A percentile compares a stretch with the other conserved stretches of the same genome.
These are phyloP conservation scores for Thelephora ganbajun DNA, from an alignment of 768 basidiomycete species.

Conservation along the genomic window DNA sequence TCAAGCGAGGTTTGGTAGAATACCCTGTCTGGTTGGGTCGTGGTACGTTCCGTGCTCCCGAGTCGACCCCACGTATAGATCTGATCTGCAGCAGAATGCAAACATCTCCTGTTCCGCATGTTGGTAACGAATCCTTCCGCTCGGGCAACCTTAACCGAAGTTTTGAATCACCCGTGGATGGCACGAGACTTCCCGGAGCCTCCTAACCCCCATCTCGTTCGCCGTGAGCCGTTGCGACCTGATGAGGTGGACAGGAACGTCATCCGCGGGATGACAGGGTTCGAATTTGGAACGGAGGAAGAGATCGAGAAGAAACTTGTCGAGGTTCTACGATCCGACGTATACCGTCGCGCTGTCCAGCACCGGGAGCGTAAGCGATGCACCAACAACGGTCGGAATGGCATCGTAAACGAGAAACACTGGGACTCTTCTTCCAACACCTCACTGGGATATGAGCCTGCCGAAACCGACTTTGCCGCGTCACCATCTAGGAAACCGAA, in stretches of 20 bases:
- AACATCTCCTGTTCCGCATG: constrained; percentile 86
- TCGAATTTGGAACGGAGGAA: constrained; percentile 86
- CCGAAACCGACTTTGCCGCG: constrained; percentile 7
- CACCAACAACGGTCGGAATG: constrained; percentile 21
- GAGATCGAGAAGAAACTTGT: constrained; percentile 69
- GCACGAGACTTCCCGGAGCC: constrained; percentile 69
- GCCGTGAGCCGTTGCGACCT: constrained; percentile 76
- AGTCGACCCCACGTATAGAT: constrained; percentile 4
- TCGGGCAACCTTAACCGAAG: constrained; percentile 74
- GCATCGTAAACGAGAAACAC: constrained; percentile 17
- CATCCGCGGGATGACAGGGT: constrained; percentile 85
- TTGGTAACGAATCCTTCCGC: constrained; percentile 84
- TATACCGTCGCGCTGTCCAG: constrained; percentile 58
- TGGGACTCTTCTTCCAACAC: constrained; percentile 57
- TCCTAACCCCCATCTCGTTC: constrained; percentile 74
- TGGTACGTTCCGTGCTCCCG: constrained; percentile 32
- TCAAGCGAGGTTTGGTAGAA: constrained; percentile 93
- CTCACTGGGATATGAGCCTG: constrained; percentile 41
- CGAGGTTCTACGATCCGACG: constrained; percentile 63
- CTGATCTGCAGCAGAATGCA: constrained; percentile 57
- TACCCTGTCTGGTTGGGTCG: constrained; percentile 95
- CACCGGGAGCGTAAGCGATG: constrained; percentile 62
- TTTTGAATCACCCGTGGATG: constrained; percentile 89
- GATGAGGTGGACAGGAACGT: constrained; percentile 84
- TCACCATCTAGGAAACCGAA: constrained; percentile 44